Base-by-base conservation (phyloP, 352 stramenopile species). In the Globisporangium acanthophoron region DNA sequence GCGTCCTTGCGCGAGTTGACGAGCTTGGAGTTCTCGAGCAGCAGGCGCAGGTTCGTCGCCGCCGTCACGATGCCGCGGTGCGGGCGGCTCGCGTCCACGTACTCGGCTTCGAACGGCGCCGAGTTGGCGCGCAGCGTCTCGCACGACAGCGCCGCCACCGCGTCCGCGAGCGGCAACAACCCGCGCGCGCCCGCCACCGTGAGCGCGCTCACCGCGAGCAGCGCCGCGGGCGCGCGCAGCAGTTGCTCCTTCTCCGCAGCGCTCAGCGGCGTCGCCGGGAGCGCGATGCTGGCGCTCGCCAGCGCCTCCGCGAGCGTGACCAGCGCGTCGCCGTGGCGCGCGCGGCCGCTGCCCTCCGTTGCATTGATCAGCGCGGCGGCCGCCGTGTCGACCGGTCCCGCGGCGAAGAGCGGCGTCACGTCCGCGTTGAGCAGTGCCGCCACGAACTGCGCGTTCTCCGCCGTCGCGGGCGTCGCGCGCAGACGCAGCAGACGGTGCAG, bases 1-100 rank as follows among this genome's bases (percentile, higher is more conserved):
- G 48, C 66, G 7, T 79, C 76, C 50, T 75, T 74, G 53, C 70
- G 62, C 41, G 77, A 71, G 67, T 87, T 93, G 21, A 88, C 62
- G 37, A 77, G 79, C 75, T 92, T 94, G 57, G 90, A 97, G 50
- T 79, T 85, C 52, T 96, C 87, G 35, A 97, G 73, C 73, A 97
- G 88, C 24, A 95, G 61, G 13, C 89, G 87, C 52, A 97, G 54
- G 65, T 94, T 84, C 41, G 79, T 70, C 24, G 90, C 90, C 43
- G 79, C 89, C 18, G 73, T 88, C 57, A 96, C 74, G 59, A 96
- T 90, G 52, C 90, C 90, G 39, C 90, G 85, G 71, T 97, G 87
- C 47, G 84, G 87, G 27, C 90, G 80, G 44, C 66, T 74, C 11
- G 58, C 70, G 59, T 97, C 87, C 62, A 94, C 85, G 64, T 88